Evolutionary conservation across 2,329 filamentous ascomycete species (phyloP), one percentile per base, ranked within the genome.

Genomic region (Stemphylium beticola): DNA sequence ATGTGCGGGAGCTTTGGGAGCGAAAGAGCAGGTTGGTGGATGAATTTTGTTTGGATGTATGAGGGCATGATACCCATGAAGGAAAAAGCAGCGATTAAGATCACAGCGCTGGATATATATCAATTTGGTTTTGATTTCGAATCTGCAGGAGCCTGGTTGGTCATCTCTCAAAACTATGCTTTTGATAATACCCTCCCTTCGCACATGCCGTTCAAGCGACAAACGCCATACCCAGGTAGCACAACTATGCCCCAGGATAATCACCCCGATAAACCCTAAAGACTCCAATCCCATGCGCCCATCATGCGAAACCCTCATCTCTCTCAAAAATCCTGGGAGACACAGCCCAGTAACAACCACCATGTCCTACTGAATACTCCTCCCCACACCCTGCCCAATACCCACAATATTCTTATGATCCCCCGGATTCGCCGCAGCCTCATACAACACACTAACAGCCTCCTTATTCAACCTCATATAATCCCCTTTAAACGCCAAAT

Each of bases 401-500:
- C 79, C 78, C 18, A 69, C 71, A 42, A 76, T 74, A 54, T 75
- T 60, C 77, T 83, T 85, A 78, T 99, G 95, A 78, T 99, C 95
- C 41, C 80, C 85, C 11, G 93, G 95, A 74, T 97, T 96, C 32
- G 95, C 89, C 22, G 93, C 93, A 15, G 92, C 90, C 82, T 99
- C 95, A 76, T 98, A 99, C 57, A 96, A 69, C 66, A 98, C 93
- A 64, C 89, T 92, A 6, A 89, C 81, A 1, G 95, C 92, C 72
- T 93, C 91, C 50, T 89, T 83, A 41, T 89, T 95, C 69, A 96
- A 77, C 73, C 87, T 87, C 85, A 95, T 95, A 83, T 92, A 98
- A 77, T 96, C 91, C 20, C 95, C 95, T 77, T 91, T 93, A 80
- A 99, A 98, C 1, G 91, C 95, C 52, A 98, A 61, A 77, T 97